These are phyloP conservation scores for Mycena polygramma DNA, from an alignment of 768 basidiomycete genomes.

Conservation along the genomic window DNA sequence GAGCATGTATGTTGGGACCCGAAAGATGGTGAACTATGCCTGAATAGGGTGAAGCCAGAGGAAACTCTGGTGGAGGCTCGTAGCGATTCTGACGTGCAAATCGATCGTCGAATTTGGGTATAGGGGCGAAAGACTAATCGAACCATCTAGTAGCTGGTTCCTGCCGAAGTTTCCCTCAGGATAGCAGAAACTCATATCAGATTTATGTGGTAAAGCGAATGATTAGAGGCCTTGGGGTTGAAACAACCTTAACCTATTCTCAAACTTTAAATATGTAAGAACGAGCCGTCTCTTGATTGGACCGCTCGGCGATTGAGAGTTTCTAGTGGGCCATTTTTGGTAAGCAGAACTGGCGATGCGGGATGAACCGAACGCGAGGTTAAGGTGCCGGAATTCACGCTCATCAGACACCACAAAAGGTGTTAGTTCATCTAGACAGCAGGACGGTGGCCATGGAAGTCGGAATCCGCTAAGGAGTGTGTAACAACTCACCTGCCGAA, in stretches of 20 bases:
- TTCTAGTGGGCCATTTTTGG: conserved; percentile 87
- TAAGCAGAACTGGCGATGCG: conserved; percentile 78
- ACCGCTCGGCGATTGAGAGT: conserved; percentile 87
- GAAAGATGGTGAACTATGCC: conserved; percentile 92
- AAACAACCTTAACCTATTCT: conserved; percentile 89
- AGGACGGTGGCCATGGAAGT: conserved; percentile 91
- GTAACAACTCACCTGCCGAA: conserved; percentile 93
- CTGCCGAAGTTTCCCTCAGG: conserved; percentile 89
- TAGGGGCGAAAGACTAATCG: conserved; percentile 97
- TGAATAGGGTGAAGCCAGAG: conserved; percentile 94
- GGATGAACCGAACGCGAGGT: conserved; percentile 79
- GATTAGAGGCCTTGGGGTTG: conserved; percentile 93
- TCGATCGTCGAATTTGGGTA: conserved; percentile 96
- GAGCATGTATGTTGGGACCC: conserved; percentile 90
- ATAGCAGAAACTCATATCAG: conserved; percentile 69
- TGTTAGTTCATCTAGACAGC: conserved; percentile 92
- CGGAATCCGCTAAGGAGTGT: conserved; percentile 89
- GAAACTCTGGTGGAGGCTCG: conserved; percentile 50
- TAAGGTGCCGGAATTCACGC: conserved; percentile 86
- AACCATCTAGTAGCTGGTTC: conserved; percentile 95
- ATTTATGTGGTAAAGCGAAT: conserved; percentile 86
- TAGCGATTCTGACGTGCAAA: conserved; percentile 98
- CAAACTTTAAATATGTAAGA: conserved; percentile 90
- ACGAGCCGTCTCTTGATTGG: conserved; percentile 86
- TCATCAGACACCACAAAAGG: conserved; percentile 89